Percentiles rank a stretch among this genome's conserved stretches.
Evolutionary conservation across 2,329 filamentous ascomycete species (phyloP).

Genomic region (Colletotrichum truncatum): DNA sequence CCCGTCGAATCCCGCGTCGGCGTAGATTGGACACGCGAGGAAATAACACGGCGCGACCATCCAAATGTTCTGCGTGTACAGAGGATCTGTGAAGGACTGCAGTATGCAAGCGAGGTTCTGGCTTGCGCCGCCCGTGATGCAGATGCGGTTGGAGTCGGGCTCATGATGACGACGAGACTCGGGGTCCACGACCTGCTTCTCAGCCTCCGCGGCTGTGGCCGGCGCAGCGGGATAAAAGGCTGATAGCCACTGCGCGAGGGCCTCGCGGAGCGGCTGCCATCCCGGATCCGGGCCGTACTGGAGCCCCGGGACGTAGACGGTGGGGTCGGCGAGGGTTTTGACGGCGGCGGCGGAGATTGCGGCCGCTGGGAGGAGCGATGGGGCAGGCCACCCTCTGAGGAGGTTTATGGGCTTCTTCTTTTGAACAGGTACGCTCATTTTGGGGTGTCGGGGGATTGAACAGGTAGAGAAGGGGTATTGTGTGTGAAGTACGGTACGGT

Average conservation of each 20-base stretch:
- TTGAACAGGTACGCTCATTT: slow-evolving; percentile 12
- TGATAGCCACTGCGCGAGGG: slow-evolving; percentile 76
- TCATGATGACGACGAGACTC: slow-evolving; percentile 11
- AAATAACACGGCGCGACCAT: slow-evolving; percentile 85
- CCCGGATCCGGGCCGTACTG: slow-evolving; percentile 84
- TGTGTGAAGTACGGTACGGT: not conserved
- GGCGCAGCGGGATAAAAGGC: slow-evolving; percentile 60
- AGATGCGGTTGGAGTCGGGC: slow-evolving; percentile 68
- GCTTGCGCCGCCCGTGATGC: slow-evolving; percentile 85
- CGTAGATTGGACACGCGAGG: slow-evolving; percentile 85
- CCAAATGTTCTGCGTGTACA: slow-evolving; percentile 80
- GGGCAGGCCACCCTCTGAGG: slow-evolving; percentile 73
- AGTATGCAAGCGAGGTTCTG: slow-evolving; percentile 83
- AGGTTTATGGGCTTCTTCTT: slow-evolving; percentile 66
- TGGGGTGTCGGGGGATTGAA: not conserved
- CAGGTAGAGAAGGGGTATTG: not conserved
- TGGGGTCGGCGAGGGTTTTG: slow-evolving; percentile 67
- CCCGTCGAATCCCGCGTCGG: slow-evolving; percentile 78
- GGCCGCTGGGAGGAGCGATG: slow-evolving; percentile 69
- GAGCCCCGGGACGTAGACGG: slow-evolving; percentile 70
- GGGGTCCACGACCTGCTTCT: not conserved
- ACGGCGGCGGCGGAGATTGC: slow-evolving; percentile 70
- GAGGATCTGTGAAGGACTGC: slow-evolving; percentile 82
- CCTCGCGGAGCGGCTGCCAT: slow-evolving; percentile 72
- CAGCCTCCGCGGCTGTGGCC: not conserved